Evolutionary conservation across 2,329 filamentous ascomycete species (phyloP).

Genomic region (Blastomyces emzantsi): DNA sequence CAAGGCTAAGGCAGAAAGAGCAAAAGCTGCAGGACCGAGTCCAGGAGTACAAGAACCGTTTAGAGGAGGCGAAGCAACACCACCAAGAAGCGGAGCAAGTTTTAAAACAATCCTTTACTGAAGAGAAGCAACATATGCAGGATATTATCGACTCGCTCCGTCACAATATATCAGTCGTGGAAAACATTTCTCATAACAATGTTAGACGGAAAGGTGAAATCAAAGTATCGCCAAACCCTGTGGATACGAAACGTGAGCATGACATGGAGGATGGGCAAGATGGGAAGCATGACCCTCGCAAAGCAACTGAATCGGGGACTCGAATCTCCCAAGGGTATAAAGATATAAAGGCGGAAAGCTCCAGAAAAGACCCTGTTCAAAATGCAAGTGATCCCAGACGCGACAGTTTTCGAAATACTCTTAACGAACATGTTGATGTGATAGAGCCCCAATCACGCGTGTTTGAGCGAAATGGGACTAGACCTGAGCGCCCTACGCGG

Average conservation of each 20-base stretch:
- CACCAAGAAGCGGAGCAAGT: slow-evolving; percentile 31
- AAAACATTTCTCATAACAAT: slow-evolving; percentile 17
- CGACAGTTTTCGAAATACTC: background rate
- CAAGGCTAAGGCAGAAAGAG: slow-evolving; percentile 33
- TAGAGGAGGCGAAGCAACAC: slow-evolving; percentile 29
- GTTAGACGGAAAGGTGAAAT: background rate
- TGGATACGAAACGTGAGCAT: background rate
- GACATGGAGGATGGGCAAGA: background rate
- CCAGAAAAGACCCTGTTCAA: background rate
- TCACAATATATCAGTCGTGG: slow-evolving; percentile 24
- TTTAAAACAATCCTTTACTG: slow-evolving; percentile 26
- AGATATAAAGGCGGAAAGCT: background rate
- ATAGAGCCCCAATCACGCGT: background rate
- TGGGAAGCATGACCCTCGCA: background rate
- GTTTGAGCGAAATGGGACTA: background rate
- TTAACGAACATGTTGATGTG: background rate
- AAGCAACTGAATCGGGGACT: background rate
- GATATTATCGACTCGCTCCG: slow-evolving; percentile 32
- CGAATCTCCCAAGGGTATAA: background rate
- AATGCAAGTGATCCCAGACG: background rate
- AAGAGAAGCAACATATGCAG: slow-evolving; percentile 33
- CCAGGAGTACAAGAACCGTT: slow-evolving; percentile 34
- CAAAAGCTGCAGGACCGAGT: slow-evolving; percentile 32
- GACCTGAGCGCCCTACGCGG: background rate
- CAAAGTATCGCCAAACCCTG: background rate